These are phyloP conservation scores for Garcia nutans DNA, from an alignment of 345 rosid species.

Conservation along the genomic window DNA sequence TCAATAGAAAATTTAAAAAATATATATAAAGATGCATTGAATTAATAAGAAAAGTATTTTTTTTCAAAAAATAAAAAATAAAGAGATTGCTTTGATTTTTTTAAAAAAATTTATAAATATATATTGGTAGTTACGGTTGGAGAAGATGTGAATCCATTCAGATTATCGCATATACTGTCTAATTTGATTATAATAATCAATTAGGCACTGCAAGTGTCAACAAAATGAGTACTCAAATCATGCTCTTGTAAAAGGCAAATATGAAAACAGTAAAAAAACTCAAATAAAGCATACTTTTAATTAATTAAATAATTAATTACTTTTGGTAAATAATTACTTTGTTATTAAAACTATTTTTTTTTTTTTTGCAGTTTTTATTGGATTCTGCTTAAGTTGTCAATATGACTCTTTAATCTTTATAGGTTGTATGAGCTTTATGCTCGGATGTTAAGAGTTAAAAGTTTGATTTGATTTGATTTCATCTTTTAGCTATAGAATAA, in stretches of 20 bases:
- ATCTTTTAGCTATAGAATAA: no score
- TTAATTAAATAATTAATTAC: no score
- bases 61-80: neutral
- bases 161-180: conserved; percentile 14
- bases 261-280: neutral
- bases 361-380: no score
- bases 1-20: neutral
- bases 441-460: neutral
- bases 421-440: conserved; percentile 15
- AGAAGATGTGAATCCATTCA: conserved; percentile 22
- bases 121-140: conserved; percentile 17
- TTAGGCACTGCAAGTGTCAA: neutral
- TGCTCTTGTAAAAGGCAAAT: conserved; percentile 16
- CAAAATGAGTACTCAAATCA: conserved; percentile 14
- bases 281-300: neutral
- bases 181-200: neutral
- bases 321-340: no score
- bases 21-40: conserved; percentile 4
- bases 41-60: neutral
- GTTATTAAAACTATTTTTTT: no score
- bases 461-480: neutral
- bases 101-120: neutral
- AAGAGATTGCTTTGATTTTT: neutral
- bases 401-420: neutral
- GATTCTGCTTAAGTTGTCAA: neutral